Base-by-base conservation (phyloP, 2,329 filamentous ascomycete species). In the Penicillium sp. region DNA sequence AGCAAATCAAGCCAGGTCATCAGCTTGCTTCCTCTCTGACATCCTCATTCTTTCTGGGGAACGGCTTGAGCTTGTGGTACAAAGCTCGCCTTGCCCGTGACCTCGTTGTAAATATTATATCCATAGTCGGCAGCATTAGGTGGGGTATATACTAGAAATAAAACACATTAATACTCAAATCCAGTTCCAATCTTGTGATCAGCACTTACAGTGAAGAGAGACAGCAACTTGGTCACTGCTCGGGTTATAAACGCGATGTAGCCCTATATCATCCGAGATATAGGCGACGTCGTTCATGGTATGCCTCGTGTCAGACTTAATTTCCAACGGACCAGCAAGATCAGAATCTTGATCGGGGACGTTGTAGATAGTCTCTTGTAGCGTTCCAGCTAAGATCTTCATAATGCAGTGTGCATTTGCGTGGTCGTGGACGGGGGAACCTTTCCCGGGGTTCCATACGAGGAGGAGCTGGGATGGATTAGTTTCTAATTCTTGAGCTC, bases 351-450 rank as follows among this genome's bases (percentile, higher is more conserved):
- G 41, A 8, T 60, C 42, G 1, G 68, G 68, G 3, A 59, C 34
- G 6, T 62, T 27, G 16, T 70, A 70, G 9, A 70, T 62, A 1
- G 67, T 67, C 44, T 71, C 68, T 16, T 61, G 60, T 6, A 70
- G 51, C 23, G 68, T 59, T 2, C 68, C 68, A 12, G 68, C 64
- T 12, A 72, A 52, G 6, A 72, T 59, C 46, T 72, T 72, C 70
- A 72, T 72, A 50, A 72, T 67, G 53, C 70, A 72, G 54, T 72
- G 70, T 15, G 70, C 70, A 38, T 71, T 68, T 52, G 69, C 69
- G 41, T 72, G 70, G 51, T 72, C 70, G 32, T 72, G 70, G 42
- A 72, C 63, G 0, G 68, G 69, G 0, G 68, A 71, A 25, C 70
- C 70, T 46, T 71, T 72, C n/a, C 64, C 60, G 0, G 70, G 70